Base-by-base conservation (phyloP, 345 rosid genomes). In the Camelina hispida region DNA sequence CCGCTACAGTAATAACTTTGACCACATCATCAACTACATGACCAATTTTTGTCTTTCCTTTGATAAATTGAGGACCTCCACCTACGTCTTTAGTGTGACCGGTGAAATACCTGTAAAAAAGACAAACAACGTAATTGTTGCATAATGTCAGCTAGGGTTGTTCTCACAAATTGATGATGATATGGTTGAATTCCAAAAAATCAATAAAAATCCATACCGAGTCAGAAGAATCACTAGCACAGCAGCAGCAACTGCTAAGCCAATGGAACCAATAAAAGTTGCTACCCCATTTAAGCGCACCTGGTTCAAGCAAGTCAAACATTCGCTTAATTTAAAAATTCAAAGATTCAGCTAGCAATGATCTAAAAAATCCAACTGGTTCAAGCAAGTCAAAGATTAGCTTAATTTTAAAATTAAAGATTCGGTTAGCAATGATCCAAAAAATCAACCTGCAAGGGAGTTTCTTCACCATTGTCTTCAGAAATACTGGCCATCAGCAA, bases 231-330 rank as follows among this genome's bases (percentile, higher is more conserved):
- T 88, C 77, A 83, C 87, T 79, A 96, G 81, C 75, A 96, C 99
- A 58, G 62, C 53, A 15, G 84, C 78, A 76, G 99, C 98, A 7
- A 91, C 99, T 2, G 80, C 34, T 30, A 96, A 87, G 16, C 99
- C 99, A 37, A 87, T 96, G 50, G 92, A 73, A 76, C 98, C 99
- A 18, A 96, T 87, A 81, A 96, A 93, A 50, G 99, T 96, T 17
- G 99, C 97, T 28, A 93, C 96, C 62, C 99, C 99, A 84, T 96
- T 96, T 77, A 96, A 80, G 32, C 99, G 96, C 3, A 96, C 99
- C 99, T 96, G 68, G 59, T 37, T 50, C 52, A 51, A 62, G 32
- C 48, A 48, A 40, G 46, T 53, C 16, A 73, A 62, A 55, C 13
- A 48, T 61, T 37, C 70, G 74, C 48, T 23, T 30, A 2, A 28